Evolutionary conservation across 1,139 yeast genomes (phyloP), one percentile per base, ranked within the genome.

Genomic region (Meyerozyma elateridarum): DNA sequence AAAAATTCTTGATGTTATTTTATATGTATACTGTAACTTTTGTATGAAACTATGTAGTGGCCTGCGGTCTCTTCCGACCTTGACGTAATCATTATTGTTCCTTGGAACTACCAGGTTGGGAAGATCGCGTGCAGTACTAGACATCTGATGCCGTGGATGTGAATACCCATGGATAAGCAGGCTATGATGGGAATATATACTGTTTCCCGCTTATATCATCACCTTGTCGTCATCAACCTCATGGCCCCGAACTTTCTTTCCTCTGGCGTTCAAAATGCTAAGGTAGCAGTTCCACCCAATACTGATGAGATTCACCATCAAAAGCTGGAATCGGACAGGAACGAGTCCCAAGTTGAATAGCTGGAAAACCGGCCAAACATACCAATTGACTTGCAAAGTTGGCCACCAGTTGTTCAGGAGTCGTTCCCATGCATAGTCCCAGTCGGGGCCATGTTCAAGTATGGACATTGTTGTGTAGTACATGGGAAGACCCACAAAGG

Each of bases 361-460:
- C 56, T 88, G 96, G 47, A 88, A 79, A 0, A 74, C 61, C 0
- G 96, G 96, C 96, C 96, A 88, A 6, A 88, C 82, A 30, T 67
- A 44, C 95, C 95, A 88, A 52, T 85, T 87, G 20, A 82, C 71
- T 20, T 61, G 41, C 27, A 85, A 56, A 0, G 94, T 84, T 5
- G 61, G 56, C 74, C 73, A 66, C 74, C 79, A 79, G 36, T 73
- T 72, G 11, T 61, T 54, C 2, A 54, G 27, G 18, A 80, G 51
- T 40, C 75, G 77, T 4, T 42, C 30, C 27, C 50, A 46, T 4
- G 71, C 59, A 9, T 62, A 66, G 6, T 37, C 37, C 13, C 41
- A 32, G 11, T 48, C 41, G 5, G 33, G 22, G 35, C 7, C 52
- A 5, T 57, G 38, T 49, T 85, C 93, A 62, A 88, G 56, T 3